Evolutionary conservation across 371 early-diverging fungal genomes (phyloP).

Genomic region (Batkoa obscura): DNA sequence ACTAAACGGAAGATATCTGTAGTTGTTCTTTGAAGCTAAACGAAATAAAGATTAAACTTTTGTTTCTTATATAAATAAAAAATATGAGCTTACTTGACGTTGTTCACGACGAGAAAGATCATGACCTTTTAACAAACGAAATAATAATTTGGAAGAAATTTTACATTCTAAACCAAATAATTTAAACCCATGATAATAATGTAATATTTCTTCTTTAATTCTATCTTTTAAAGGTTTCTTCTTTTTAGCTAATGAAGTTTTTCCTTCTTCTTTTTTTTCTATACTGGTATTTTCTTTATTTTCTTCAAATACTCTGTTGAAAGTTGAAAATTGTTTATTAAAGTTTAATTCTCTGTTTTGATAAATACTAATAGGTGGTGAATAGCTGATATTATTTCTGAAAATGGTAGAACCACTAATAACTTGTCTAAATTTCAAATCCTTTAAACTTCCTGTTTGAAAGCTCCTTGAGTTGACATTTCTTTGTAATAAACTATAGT

Average conservation of each 20-base stretch:
- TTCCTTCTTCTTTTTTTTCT: slow-evolving; percentile 3
- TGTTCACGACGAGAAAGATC: slow-evolving; percentile 75
- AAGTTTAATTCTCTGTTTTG: background rate
- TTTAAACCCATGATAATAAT: slow-evolving; percentile 92
- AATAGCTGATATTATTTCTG: background rate
- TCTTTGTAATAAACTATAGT: too few relatives aligned
- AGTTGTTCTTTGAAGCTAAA: slow-evolving; percentile 60
- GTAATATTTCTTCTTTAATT: slow-evolving; percentile 75
- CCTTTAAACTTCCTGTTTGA: too few relatives aligned
- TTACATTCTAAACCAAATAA: slow-evolving; percentile 73
- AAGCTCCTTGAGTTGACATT: too few relatives aligned
- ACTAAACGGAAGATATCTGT: slow-evolving; percentile 74
- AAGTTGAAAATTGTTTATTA: background rate
- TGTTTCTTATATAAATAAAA: background rate
- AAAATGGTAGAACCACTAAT: background rate
- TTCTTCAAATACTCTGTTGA: too few relatives aligned
- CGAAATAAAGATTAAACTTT: background rate
- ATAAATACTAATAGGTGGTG: background rate
- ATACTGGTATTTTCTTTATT: too few relatives aligned
- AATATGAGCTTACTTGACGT: slow-evolving; percentile 38
- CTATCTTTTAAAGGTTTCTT: slow-evolving; percentile 55
- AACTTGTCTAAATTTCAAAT: too few relatives aligned
- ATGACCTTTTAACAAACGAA: slow-evolving; percentile 53
- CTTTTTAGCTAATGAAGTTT: slow-evolving; percentile 13
- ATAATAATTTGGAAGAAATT: slow-evolving; percentile 64